A percentile compares a stretch with the other conserved stretches of the same genome.
These are phyloP conservation scores for Daldinia bambusicola DNA, from an alignment of 495 filamentous ascomycete genomes.

Conservation along the genomic window DNA sequence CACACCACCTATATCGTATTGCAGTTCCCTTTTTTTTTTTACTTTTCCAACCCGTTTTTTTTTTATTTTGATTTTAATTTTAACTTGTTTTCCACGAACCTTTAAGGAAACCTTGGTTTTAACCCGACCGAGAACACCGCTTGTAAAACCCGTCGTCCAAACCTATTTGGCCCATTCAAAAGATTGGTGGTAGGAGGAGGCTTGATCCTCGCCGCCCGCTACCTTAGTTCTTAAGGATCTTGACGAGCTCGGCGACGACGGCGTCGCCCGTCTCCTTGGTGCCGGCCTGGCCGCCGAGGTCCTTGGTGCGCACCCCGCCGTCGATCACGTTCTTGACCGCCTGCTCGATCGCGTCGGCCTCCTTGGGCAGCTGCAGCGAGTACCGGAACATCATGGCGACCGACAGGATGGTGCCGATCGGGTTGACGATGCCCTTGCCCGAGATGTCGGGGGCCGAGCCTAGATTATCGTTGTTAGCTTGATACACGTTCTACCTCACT, in stretches of 20 bases:
- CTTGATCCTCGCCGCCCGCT: no score
- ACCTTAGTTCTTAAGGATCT: slow-evolving; percentile 57
- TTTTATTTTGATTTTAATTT: no score
- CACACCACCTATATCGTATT: neutral
- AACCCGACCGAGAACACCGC: slow-evolving; percentile 9
- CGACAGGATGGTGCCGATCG: slow-evolving; percentile 83
- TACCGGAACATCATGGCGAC: slow-evolving; percentile 94
- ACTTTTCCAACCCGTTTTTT: no score
- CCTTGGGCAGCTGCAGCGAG: slow-evolving; percentile 77
- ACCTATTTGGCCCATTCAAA: no score
- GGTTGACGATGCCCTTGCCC: slow-evolving; percentile 89
- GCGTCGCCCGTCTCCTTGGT: slow-evolving; percentile 88
- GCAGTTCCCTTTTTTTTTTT: neutral
- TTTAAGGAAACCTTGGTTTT: slow-evolving; percentile 1
- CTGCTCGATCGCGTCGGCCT: slow-evolving; percentile 79
- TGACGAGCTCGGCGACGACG: slow-evolving; percentile 73
- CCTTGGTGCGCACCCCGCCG: slow-evolving; percentile 74
- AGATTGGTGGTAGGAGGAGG: no score
- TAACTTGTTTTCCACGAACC: neutral
- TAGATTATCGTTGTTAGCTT: slow-evolving; percentile 34
- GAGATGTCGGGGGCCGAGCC: slow-evolving; percentile 81
- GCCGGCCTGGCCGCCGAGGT: slow-evolving; percentile 77
- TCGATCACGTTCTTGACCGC: slow-evolving; percentile 84
- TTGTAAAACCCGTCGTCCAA: neutral
- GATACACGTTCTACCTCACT: no score